These are phyloP conservation scores for Silene latifolia DNA, from an alignment of 148 eudicot genomes.

Conservation along the genomic window DNA sequence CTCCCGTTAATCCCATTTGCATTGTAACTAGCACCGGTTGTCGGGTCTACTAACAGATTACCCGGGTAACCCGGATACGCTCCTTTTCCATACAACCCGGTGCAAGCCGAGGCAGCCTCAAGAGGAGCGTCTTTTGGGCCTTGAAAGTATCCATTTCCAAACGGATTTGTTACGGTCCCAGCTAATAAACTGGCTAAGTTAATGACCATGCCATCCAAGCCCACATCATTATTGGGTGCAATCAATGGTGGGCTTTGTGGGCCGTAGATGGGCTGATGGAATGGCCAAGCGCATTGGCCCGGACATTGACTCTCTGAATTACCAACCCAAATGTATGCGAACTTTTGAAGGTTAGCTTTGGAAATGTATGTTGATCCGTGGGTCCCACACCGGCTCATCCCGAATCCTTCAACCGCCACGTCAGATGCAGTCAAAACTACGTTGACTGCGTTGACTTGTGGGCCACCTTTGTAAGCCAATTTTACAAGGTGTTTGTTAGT, in stretches of 20 bases:
- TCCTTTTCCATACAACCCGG: constrained; percentile 42
- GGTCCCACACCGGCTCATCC: constrained; percentile 38
- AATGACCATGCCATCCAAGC: constrained; percentile 51
- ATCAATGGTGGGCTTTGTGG: constrained; percentile 41
- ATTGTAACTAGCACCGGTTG: constrained; percentile 47
- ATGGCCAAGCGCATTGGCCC: constrained; percentile 48
- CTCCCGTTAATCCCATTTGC: constrained; percentile 43
- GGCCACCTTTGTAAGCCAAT: constrained; percentile 32
- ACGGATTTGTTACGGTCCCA: constrained; percentile 48
- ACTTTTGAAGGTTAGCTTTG: constrained; percentile 1
- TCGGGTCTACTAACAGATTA: constrained; percentile 35
- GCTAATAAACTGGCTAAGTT: constrained; percentile 39
- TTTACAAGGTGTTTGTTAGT: constrained; percentile 28
- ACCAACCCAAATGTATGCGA: constrained; percentile 48
- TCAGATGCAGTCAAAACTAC: constrained; percentile 49
- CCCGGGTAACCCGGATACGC: constrained; percentile 61
- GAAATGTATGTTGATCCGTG: constrained; percentile 25
- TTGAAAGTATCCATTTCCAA: constrained; percentile 46
- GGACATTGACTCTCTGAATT: constrained; percentile 46
- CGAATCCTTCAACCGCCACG: constrained; percentile 38
- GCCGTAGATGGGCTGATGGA: constrained; percentile 58
- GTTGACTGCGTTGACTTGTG: constrained; percentile 33
- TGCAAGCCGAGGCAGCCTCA: constrained; percentile 51
- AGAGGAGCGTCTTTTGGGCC: constrained; percentile 41
- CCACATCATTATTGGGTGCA: constrained; percentile 45